Conservation (phyloP, 495 filamentous ascomycete species). For the Cladorrhinum samala region DNA sequence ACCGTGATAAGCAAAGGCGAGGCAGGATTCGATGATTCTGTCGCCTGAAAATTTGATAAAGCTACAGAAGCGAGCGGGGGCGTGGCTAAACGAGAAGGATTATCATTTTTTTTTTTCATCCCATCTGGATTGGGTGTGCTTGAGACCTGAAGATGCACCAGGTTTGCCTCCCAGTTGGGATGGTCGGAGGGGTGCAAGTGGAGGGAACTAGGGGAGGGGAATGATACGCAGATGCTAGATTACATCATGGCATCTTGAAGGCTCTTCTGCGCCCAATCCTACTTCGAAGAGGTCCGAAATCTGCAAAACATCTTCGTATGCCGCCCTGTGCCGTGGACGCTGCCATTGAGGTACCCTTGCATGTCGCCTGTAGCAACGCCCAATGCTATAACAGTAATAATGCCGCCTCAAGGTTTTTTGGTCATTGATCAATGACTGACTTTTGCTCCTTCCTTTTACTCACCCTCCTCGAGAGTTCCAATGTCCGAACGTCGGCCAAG, state of each 20-base stretch:
- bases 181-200: neutral
- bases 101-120: neutral
- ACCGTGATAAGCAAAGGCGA: neutral
- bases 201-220: neutral
- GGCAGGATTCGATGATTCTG: too few relatives aligned
- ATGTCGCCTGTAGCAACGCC: too few relatives aligned
- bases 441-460: too few relatives aligned
- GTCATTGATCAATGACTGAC: too few relatives aligned
- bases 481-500: too few relatives aligned
- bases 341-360: neutral
- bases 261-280: slow-evolving; percentile 3
- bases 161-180: neutral
- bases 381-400: too few relatives aligned
- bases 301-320: too few relatives aligned
- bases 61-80: too few relatives aligned
- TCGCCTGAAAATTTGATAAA: too few relatives aligned
- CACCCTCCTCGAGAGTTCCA: too few relatives aligned
- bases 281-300: slow-evolving; percentile 7
- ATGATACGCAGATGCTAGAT: slow-evolving; percentile 18
- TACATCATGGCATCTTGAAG: slow-evolving; percentile 25
- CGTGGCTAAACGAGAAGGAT: neutral
- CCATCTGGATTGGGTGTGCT: neutral
- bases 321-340: too few relatives aligned
- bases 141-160: neutral
- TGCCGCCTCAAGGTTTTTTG: too few relatives aligned